Base-by-base conservation (phyloP, 768 basidiomycete species). In the Saitozyma sp. region DNA sequence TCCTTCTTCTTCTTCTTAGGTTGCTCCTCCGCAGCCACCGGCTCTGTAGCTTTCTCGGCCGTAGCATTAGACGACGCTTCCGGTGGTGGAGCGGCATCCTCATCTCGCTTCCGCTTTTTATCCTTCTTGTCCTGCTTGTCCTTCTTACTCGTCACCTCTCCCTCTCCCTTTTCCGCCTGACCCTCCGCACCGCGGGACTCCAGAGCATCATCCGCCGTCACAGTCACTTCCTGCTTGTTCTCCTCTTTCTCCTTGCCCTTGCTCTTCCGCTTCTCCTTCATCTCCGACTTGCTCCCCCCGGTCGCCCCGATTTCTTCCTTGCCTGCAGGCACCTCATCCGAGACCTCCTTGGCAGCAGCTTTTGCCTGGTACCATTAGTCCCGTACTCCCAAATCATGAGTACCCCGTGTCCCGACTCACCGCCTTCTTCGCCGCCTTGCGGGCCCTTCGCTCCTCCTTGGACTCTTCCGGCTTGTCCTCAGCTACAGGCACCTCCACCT, bases 361-460 rank as follows among this genome's bases (percentile, higher is more conserved):
- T 57, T 56, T 13, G 43, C 46, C 61, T 62, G n/a, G 8, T 20
- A 3, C 9, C 5, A 29, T 60, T 17, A 60, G 59, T 52, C 50
- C 16, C 14, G 16, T 37, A 11, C 49, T 38, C 6, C 16, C 13
- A 14, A 6, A 20, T 9, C 38, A 8, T 13, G 39, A 54, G 42
- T 9, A 53, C 10, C 9, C 9, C 8, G 5, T 2, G 19, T 29
- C 29, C 29, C 29, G 29, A 43, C 61, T 50, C 20, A 62, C 61
- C 9, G 51, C 49, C 48, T 56, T 56, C 45, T 54, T 56, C 0
- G 61, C 61, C 29, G 54, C 61, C 39, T 61, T 41, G 57, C 66
- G 16, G 39, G 61, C 45, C 50, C 61, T 48, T 57, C 57, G 41
- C 62, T 64, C 58, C 58, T 63, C 48, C 58, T 60, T 54, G 16